Base-by-base conservation (phyloP, 441 rosid genomes). In the Populus trichocarpa region DNA sequence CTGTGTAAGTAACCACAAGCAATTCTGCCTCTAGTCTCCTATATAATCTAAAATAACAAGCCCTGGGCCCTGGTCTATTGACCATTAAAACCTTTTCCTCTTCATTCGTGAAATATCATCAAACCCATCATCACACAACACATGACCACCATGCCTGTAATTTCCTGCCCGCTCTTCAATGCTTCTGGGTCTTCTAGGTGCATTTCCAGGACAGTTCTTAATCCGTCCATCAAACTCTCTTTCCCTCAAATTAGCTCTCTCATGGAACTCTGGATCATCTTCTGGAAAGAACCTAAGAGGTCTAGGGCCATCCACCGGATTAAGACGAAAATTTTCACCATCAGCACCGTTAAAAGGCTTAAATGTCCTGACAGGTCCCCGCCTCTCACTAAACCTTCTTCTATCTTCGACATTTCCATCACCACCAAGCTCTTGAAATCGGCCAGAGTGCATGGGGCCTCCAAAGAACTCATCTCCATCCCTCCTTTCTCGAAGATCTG, bases 341-440 rank as follows among this genome's bases (percentile, higher is more conserved):
- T 85, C 89, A 74, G 81, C 81, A 77, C 84, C 84, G 73, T 81
- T 80, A 79, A 78, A 90, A 80, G 87, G 84, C 83, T 93, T 87
- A 84, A 92, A 92, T 57, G 90, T 83, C 66, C 90, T 89, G 28
- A 84, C 76, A 83, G 86, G 92, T 77, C 87, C 93, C 66, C 87
- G 89, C 80, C 94, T 89, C 83, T 88, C 93, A 46, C 86, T 89
- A 79, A 89, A 85, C 73, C 92, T 86, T 80, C 97, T 90, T 73
- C 95, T 89, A 78, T 90, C 96, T 70, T 86, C 92, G 42, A 75
- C 79, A 84, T 89, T 84, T 73, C 84, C 94, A 76, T 91, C 95
- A 74, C 77, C 85, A 74, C 87, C 89, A 64, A 87, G 80, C 74
- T 90, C 93, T 79, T 85, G 86, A 85, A 89, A 93, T 71, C 92